Evolutionary conservation across 2,329 filamentous ascomycete species (phyloP).

Genomic region (Colletotrichum sublineola): DNA sequence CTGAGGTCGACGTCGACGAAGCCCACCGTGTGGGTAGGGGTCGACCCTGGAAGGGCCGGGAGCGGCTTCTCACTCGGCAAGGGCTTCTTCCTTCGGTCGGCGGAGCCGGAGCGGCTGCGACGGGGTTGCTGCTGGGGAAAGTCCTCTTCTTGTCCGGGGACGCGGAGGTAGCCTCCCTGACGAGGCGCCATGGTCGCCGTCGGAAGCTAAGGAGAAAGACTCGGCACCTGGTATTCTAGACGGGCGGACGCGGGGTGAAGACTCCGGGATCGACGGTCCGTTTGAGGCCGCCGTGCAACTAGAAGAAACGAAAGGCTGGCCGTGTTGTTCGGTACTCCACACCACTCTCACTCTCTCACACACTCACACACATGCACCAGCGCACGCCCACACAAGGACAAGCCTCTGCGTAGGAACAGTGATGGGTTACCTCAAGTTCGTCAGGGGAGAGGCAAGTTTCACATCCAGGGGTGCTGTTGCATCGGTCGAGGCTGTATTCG

Average conservation of each 20-base stretch:
- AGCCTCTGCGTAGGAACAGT: neutral
- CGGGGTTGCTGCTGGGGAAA: slow-evolving; percentile 10
- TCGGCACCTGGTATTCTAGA: neutral
- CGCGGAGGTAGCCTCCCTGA: slow-evolving; percentile 39
- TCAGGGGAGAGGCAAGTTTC: slow-evolving; percentile 28
- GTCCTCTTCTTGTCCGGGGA: slow-evolving; percentile 37
- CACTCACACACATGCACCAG: neutral
- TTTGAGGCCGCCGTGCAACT: neutral
- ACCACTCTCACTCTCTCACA: neutral
- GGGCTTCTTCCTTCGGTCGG: slow-evolving; percentile 41
- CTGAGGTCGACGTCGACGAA: slow-evolving; percentile 28
- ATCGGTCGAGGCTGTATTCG: slow-evolving; percentile 18
- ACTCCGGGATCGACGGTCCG: slow-evolving; percentile 7
- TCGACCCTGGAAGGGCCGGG: slow-evolving; percentile 38
- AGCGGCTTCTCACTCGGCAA: slow-evolving; percentile 42
- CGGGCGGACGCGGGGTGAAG: neutral
- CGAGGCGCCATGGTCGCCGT: slow-evolving; percentile 28
- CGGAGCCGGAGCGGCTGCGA: slow-evolving; percentile 33
- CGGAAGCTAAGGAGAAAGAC: neutral
- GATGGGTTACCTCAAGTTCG: neutral
- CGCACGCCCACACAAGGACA: neutral
- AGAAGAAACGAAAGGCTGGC: neutral
- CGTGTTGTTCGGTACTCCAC: slow-evolving; percentile 1
- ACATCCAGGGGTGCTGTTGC: slow-evolving; percentile 19
- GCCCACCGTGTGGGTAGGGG: slow-evolving; percentile 16